A percentile compares a stretch with the other conserved stretches of the same genome.
Evolutionary conservation across 1,139 yeast species (phyloP).

Genomic region (Blastobotrys illinoisensis): DNA sequence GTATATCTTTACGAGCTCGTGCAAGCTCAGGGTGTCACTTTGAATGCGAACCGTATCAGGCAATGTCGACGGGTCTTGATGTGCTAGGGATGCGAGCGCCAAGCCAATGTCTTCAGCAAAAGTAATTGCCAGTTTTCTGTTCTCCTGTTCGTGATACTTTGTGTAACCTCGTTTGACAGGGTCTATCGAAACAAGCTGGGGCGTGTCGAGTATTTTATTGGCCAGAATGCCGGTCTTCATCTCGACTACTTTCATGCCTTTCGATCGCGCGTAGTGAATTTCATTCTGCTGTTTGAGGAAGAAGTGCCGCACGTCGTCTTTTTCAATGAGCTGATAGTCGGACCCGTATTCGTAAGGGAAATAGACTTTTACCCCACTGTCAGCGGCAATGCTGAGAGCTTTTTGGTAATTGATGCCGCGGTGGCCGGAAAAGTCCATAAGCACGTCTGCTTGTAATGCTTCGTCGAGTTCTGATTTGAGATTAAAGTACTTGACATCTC

Average conservation of each 20-base stretch:
- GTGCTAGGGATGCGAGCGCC: constrained; percentile 39
- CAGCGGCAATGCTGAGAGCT: neutral
- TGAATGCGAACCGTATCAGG: constrained; percentile 44
- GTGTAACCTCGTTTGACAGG: constrained; percentile 39
- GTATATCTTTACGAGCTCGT: constrained; percentile 39
- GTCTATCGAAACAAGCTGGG: neutral
- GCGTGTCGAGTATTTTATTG: constrained; percentile 26
- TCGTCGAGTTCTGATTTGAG: neutral
- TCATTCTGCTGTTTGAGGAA: constrained; percentile 39
- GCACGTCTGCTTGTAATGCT: neutral
- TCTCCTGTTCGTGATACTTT: constrained; percentile 29
- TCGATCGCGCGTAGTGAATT: constrained; percentile 37
- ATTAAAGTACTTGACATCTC: neutral
- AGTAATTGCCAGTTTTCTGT: constrained; percentile 33
- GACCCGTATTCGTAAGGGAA: constrained; percentile 61
- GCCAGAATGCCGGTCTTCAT: constrained; percentile 37
- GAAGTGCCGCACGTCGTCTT: constrained; percentile 35
- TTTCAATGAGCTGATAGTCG: constrained; percentile 31
- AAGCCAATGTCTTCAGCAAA: constrained; percentile 46
- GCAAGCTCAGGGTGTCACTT: constrained; percentile 40
- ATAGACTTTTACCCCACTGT: constrained; percentile 42
- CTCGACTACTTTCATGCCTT: constrained; percentile 50
- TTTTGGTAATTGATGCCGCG: neutral
- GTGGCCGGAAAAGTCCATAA: neutral
- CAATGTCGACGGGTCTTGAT: constrained; percentile 37